phyloP scores from a whole-genome alignment of 768 basidiomycete species.

The Naematelia aurantialba region DNA sequence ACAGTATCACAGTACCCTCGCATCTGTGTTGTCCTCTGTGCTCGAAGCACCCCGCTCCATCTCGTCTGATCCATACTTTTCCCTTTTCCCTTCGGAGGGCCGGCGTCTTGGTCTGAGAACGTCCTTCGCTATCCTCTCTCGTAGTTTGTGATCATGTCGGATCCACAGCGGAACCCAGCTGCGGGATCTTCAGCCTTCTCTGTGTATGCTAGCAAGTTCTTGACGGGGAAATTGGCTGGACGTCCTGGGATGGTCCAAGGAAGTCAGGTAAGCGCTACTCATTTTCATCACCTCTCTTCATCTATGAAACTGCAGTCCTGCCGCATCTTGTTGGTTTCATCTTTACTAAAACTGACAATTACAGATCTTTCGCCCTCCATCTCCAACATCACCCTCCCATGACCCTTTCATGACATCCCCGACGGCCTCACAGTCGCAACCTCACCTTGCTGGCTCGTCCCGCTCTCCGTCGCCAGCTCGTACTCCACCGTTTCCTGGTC shows the following conservation, averaged over 20 bases:
- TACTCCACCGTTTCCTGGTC: slow-evolving; percentile 40
- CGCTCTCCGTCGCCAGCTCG: slow-evolving; percentile 31
- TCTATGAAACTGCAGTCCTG: background rate
- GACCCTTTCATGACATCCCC: slow-evolving; percentile 43
- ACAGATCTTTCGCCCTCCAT: slow-evolving; percentile 37
- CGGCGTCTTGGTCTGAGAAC: background rate
- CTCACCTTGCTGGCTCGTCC: slow-evolving; percentile 35
- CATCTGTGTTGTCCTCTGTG: too few relatives aligned
- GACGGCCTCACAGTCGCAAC: slow-evolving; percentile 27
- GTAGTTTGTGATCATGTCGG: background rate
- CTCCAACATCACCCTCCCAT: slow-evolving; percentile 31
- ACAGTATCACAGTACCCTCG: too few relatives aligned
- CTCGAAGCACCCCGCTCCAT: too few relatives aligned
- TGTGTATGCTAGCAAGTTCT: slow-evolving; percentile 36
- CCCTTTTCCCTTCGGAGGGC: background rate
- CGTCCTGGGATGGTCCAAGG: slow-evolving; percentile 16
- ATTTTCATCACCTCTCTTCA: background rate
- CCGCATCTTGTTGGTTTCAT: background rate
- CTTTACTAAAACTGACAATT: background rate
- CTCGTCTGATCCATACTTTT: background rate
- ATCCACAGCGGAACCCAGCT: background rate
- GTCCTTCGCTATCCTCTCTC: background rate
- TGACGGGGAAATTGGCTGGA: slow-evolving; percentile 21
- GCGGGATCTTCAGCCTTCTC: slow-evolving; percentile 37
- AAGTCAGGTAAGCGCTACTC: slow-evolving; percentile 39